Conservation (phyloP, 2,329 filamentous ascomycete species). For the Apiospora koreana region DNA sequence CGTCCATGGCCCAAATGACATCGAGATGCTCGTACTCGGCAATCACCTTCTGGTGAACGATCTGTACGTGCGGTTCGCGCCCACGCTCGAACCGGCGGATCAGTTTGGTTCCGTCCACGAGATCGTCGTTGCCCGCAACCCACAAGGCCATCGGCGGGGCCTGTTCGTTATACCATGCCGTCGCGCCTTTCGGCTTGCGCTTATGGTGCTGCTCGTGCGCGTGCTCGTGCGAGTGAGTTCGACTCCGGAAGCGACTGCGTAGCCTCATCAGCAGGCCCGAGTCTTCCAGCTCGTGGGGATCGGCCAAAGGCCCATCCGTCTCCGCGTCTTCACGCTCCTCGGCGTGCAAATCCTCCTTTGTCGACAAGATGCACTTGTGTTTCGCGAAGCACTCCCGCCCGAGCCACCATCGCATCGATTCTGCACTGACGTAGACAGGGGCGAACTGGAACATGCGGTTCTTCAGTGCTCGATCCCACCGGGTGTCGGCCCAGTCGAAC, state of each 20-base stretch:
- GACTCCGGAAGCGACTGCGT: conserved; percentile 13
- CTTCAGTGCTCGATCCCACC: conserved; percentile 81
- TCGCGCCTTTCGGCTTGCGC: conserved; percentile 47
- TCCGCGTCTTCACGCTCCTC: conserved; percentile 63
- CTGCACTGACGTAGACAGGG: conserved; percentile 85
- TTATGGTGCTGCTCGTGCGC: conserved; percentile 33
- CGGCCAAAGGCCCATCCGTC: conserved; percentile 34
- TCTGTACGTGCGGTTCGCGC: conserved; percentile 75
- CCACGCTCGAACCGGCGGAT: conserved; percentile 73
- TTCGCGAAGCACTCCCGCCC: conserved; percentile 77
- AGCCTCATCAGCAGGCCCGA: conserved; percentile 11
- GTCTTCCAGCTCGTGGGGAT: conserved; percentile 27
- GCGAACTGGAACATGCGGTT: conserved; percentile 90
- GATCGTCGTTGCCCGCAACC: conserved; percentile 79
- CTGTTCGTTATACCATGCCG: conserved; percentile 79
- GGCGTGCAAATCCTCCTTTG: conserved; percentile 65
- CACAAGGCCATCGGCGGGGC: conserved; percentile 86
- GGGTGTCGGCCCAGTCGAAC: conserved; percentile 81
- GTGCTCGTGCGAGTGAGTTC: conserved; percentile 14
- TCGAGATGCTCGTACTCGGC: conserved; percentile 92
- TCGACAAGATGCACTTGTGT: conserved; percentile 85
- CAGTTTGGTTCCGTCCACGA: conserved; percentile 80
- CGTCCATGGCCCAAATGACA: conserved; percentile 93
- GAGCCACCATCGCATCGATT: conserved; percentile 96
- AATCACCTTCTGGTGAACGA: conserved; percentile 83